Conservation (phyloP, 345 rosid genomes). For the Brassica rapa region DNA sequence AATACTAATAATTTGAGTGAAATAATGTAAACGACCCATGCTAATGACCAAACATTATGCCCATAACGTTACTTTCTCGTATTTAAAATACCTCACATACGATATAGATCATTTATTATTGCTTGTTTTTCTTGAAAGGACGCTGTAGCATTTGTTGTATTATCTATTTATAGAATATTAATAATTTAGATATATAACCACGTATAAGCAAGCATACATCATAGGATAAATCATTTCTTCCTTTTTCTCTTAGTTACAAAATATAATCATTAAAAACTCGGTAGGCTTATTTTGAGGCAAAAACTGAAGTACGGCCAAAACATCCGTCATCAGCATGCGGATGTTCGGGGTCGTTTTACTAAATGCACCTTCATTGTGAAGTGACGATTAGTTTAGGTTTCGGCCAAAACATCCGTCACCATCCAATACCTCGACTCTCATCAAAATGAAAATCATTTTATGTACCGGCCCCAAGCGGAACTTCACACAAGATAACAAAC, state of each 20-base stretch:
- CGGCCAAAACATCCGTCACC: too few relatives aligned
- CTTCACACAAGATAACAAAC: too few relatives aligned
- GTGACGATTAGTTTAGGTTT: too few relatives aligned
- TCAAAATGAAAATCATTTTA: too few relatives aligned
- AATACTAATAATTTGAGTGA: constrained; percentile 9
- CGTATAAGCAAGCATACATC: not conserved
- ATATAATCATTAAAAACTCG: too few relatives aligned
- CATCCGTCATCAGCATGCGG: too few relatives aligned
- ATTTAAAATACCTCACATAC: constrained; percentile 12
- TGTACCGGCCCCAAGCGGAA: too few relatives aligned
- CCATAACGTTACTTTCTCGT: not conserved
- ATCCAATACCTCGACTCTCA: too few relatives aligned
- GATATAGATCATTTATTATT: not conserved
- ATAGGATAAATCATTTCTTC: not conserved
- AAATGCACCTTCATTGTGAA: too few relatives aligned
- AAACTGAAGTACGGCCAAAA: too few relatives aligned
- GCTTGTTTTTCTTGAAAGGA: constrained; percentile 5
- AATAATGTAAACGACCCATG: constrained; percentile 12
- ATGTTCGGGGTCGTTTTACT: too few relatives aligned
- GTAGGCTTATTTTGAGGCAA: too few relatives aligned
- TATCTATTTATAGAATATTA: not conserved
- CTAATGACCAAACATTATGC: constrained; percentile 28
- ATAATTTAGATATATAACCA: not conserved
- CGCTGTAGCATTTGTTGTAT: not conserved
- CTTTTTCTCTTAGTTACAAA: not conserved